A percentile compares a stretch with the other conserved stretches of the same genome.
Conservation (phyloP, 208 protist genomes). For the Angomonas desouzai region DNA sequence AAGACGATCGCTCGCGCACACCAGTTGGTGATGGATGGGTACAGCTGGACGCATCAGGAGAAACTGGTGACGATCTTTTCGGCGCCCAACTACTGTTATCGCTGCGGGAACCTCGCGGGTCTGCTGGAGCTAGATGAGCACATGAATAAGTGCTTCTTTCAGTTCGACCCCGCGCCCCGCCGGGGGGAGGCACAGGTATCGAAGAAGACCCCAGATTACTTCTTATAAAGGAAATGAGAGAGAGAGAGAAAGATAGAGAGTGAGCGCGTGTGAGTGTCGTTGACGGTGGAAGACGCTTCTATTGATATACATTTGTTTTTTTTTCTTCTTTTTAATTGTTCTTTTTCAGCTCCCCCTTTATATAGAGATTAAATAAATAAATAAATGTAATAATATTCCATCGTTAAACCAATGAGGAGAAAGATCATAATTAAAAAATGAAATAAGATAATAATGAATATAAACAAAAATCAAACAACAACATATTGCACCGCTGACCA, state of each 20-base stretch:
- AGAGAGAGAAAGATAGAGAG: not conserved
- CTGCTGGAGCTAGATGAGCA: constrained; percentile 99
- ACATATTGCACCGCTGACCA: constrained; percentile 1
- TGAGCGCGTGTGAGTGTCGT: not conserved
- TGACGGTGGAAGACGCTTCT: no score
- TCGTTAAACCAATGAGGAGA: no score
- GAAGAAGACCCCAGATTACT: constrained; percentile 98
- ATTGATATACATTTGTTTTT: constrained; percentile 4
- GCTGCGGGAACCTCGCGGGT: constrained; percentile 96
- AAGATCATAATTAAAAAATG: not conserved
- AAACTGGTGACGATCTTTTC: constrained; percentile 99
- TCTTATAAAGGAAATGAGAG: constrained; percentile 73
- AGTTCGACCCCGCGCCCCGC: constrained; percentile 98
- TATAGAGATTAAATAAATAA: no score
- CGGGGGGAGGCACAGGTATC: constrained; percentile 97
- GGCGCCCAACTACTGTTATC: constrained; percentile 99
- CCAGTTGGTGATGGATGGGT: constrained; percentile 98
- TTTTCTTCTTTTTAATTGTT: not conserved
- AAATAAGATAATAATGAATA: constrained; percentile 16
- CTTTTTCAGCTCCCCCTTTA: no score
- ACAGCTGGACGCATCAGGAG: constrained; percentile 97
- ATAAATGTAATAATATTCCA: no score
- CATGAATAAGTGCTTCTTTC: constrained; percentile 98
- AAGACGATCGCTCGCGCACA: constrained; percentile 95
- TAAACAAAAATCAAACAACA: constrained; percentile 7